These are phyloP conservation scores for Magnusiomyces magnusii DNA, from an alignment of 1,139 yeast species.

Conservation along the genomic window DNA sequence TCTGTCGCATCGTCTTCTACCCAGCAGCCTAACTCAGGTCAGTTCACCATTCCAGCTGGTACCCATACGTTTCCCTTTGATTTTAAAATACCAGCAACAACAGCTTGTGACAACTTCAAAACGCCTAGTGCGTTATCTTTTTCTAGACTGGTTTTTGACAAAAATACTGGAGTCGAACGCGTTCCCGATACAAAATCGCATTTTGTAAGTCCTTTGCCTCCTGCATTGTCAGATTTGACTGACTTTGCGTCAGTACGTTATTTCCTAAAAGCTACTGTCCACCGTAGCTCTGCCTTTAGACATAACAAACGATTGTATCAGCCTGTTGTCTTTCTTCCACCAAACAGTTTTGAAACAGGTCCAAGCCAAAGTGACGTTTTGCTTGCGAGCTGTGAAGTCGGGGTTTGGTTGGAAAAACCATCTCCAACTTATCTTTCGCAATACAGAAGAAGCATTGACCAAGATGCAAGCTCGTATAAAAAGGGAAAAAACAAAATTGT, in stretches of 20 bases:
- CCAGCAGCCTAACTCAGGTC: slow-evolving; percentile 39
- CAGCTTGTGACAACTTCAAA: slow-evolving; percentile 39
- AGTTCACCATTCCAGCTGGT: slow-evolving; percentile 56
- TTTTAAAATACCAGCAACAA: slow-evolving; percentile 46
- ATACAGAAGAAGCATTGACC: not conserved
- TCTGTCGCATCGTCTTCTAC: slow-evolving; percentile 26
- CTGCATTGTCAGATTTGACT: slow-evolving; percentile 45
- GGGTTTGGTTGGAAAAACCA: not conserved
- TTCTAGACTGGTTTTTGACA: slow-evolving; percentile 37
- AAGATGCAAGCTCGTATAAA: not conserved
- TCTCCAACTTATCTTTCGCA: not conserved
- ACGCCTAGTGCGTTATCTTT: slow-evolving; percentile 20
- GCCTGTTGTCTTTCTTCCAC: slow-evolving; percentile 46
- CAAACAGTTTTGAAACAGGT: slow-evolving; percentile 27
- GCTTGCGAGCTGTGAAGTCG: slow-evolving; percentile 25
- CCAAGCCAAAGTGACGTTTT: slow-evolving; percentile 24
- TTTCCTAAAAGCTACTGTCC: slow-evolving; percentile 50
- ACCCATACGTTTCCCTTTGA: slow-evolving; percentile 50
- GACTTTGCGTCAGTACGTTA: slow-evolving; percentile 43
- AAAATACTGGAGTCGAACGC: slow-evolving; percentile 27
- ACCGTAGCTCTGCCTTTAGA: slow-evolving; percentile 43
- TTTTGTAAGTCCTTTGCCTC: slow-evolving; percentile 44
- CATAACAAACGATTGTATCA: slow-evolving; percentile 41
- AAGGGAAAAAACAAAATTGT: not conserved
- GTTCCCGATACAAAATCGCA: slow-evolving; percentile 34